Base-by-base conservation (phyloP, 352 stramenopile genomes). In the Peronospora tabacina region DNA sequence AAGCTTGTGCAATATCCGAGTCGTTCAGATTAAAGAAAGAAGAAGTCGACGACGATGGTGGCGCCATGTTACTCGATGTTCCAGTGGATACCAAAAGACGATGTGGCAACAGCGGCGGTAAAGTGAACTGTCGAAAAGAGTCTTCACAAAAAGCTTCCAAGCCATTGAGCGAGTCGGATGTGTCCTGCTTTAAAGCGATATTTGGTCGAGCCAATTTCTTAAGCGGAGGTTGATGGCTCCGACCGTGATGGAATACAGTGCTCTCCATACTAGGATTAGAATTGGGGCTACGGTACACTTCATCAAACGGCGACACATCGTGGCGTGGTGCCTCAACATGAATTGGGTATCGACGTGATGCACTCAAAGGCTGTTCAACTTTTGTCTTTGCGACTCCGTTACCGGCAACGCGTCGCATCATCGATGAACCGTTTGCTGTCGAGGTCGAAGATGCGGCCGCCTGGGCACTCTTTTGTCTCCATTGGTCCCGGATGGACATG, bases 401-500 rank as follows among this genome's bases (percentile, higher is more conserved):
- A 45, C 64, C 64, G 7, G 75, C 71, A 7, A 74, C 47, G 2
- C 67, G 63, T 35, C 67, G 52, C 19, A 50, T 61, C 12, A 52
- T 22, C 3, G 49, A 28, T 28, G 55, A 54, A 9, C 33, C 19
- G 1, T 12, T 15, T 19, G n/a, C 3, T 5, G 46, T 28, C 10
- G 55, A 41, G 16, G 51, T 22, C 5, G 53, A n/a, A 0, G 53
- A 52, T 0, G 61, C 49, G 11, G 64, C 58, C 16, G 58, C 56
- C n/a, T 71, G 64, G 17, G 69, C 69, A 61, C 60, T 81, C 55
- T 84, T 82, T 26, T 80, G 71, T n/a, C 75, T 65, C 77, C 77
- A 89, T 40, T 84, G 75, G 13, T 89, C 77, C 8, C 77, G 68
- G 29, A 84, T 68, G 2, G 77, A 82, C 16, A 72, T 54, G 32